Evolutionary conservation across 179 eudicot species (phyloP).

Genomic region (Beta lomatogona): DNA sequence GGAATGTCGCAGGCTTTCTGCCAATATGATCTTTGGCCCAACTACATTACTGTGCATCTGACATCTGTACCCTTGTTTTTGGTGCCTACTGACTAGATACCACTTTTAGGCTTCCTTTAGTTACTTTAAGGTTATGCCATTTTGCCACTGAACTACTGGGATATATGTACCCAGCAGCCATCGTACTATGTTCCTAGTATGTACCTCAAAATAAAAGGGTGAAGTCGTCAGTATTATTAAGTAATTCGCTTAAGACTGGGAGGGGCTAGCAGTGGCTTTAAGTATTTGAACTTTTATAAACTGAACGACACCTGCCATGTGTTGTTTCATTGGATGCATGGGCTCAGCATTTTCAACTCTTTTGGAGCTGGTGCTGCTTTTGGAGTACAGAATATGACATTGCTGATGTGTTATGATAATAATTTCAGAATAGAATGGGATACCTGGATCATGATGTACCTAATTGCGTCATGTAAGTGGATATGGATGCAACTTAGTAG

Average conservation of each 20-base stretch:
- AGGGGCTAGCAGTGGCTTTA: background rate
- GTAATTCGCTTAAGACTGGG: background rate
- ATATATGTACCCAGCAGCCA: background rate
- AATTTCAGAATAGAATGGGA: background rate
- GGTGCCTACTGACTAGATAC: background rate
- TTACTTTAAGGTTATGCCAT: background rate
- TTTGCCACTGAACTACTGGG: background rate
- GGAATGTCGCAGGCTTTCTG: background rate
- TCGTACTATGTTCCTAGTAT: background rate
- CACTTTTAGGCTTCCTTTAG: background rate
- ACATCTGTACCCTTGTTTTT: background rate
- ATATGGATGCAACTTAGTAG: background rate
- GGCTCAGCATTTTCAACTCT: background rate
- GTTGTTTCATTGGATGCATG: background rate
- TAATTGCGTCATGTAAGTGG: background rate
- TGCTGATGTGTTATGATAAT: background rate
- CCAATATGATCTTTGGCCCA: background rate
- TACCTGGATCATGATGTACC: background rate
- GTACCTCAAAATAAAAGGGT: too few species aligned
- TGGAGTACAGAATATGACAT: background rate
- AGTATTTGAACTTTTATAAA: background rate
- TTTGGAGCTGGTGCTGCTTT: background rate
- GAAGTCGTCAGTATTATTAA: background rate
- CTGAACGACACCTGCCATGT: slow-evolving; percentile 4
- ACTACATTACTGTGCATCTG: background rate